phyloP scores from a whole-genome alignment of 225 moss, liverwort and hornwort species.

The Neckera pumila region DNA sequence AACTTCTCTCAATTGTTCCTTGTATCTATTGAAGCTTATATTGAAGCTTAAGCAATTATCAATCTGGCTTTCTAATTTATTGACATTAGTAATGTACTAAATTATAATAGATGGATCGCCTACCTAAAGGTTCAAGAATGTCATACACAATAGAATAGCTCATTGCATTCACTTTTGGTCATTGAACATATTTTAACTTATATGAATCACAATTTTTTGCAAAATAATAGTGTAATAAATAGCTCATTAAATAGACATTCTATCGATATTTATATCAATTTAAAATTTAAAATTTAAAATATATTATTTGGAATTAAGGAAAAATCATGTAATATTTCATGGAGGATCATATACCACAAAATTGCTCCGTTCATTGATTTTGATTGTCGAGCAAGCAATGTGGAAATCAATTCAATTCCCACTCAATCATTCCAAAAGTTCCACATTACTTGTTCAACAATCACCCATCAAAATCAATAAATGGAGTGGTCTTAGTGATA shows the following conservation, averaged over 20 bases:
- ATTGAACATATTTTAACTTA: neutral
- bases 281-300: neutral
- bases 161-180: fast-evolving
- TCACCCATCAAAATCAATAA: neutral
- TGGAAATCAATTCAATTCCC: neutral
- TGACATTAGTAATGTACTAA: neutral
- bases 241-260: neutral
- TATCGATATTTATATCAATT: neutral
- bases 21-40: neutral
- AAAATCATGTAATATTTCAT: neutral
- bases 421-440: neutral
- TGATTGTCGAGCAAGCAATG: neutral
- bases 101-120: neutral
- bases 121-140: neutral
- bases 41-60: neutral
- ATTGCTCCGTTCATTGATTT: neutral
- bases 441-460: fast-evolving
- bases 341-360: neutral
- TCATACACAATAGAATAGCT: neutral
- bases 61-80: neutral
- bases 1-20: neutral
- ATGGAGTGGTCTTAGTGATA: neutral
- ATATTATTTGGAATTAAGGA: neutral
- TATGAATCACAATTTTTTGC: neutral
- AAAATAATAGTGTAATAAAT: neutral